Evolutionary conservation across 108 stramenopile genomes (phyloP), one percentile per base, ranked within the genome.

Genomic region (Nannochloropsis granulata): DNA sequence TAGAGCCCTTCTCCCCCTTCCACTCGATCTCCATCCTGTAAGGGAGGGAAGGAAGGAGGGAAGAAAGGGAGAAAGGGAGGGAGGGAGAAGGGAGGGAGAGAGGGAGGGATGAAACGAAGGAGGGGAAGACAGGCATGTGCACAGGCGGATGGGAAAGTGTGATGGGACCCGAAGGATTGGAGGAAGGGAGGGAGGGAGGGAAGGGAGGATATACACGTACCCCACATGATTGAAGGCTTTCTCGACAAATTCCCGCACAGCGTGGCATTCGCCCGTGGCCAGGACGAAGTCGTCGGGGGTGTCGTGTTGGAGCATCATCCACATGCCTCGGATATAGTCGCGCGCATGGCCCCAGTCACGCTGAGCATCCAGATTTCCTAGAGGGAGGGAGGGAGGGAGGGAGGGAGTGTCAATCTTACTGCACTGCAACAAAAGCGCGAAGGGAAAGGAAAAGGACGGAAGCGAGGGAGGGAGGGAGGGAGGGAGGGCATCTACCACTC

Each of bases 281-380:
- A 99, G 91, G 25, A 99, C 98, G 88, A 96, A 99, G 89, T 99
- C 98, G 85, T 98, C 97, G 80, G 96, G 89, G 83, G 90, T 91
- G 78, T 99, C 98, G 79, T 92, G 89, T 91, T 99, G 98, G 78
- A 98, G 90, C 97, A 99, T 99, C 90, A 92, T 93, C 98, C 98
- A 99, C 98, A 99, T 99, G 79, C 98, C 98, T 90, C 96, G 93
- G 43, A 99, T 94, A 90, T 99, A 99, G 90, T 99, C 98, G 85
- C 93, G 94, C 12, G 98, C 98, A 91, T 98, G 97, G 81, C 98
- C 98, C 98, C 98, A 99, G 93, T 99, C 98, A 87, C 98, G 84
- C 21, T 80, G 21, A 10, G 79, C 79, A 12, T 80, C 56, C 56
- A 71, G n/a, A 7, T 71, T 71, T 1, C 56, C 56, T 71, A 7